These are phyloP conservation scores for Torulaspora maleeae DNA, from an alignment of 805 yeast species.

Conservation along the genomic window DNA sequence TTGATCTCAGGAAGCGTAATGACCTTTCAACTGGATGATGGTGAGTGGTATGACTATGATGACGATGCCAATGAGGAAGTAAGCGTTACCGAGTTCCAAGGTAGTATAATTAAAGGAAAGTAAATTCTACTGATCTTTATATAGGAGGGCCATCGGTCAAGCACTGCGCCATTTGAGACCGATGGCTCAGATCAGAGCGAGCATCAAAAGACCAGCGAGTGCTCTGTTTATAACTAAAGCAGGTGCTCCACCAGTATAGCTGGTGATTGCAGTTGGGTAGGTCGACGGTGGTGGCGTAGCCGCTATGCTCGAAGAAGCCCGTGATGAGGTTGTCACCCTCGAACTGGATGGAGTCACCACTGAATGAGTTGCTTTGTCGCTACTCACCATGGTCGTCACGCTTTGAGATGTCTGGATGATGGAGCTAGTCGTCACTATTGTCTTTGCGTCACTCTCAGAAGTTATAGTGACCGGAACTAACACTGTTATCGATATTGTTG, in stretches of 20 bases:
- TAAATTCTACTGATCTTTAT: slow-evolving; percentile 10
- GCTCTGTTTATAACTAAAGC: neutral
- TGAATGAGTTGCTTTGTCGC: neutral
- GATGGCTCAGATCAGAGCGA: slow-evolving; percentile 2
- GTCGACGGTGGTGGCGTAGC: neutral
- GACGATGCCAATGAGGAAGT: slow-evolving; percentile 79
- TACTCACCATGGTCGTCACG: neutral
- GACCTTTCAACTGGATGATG: slow-evolving; percentile 52
- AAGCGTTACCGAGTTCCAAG: slow-evolving; percentile 65
- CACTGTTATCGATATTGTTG: slow-evolving; percentile 5
- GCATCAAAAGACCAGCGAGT: slow-evolving; percentile 3
- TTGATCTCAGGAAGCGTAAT: slow-evolving; percentile 24
- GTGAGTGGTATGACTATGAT: slow-evolving; percentile 95
- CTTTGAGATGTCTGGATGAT: neutral
- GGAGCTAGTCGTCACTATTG: neutral
- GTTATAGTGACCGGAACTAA: slow-evolving; percentile 5
- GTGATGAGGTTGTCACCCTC: neutral
- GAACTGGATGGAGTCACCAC: neutral
- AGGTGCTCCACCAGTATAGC: slow-evolving; percentile 2
- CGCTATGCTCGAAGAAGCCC: slow-evolving; percentile 3
- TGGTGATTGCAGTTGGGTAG: neutral
- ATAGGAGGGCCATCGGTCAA: neutral
- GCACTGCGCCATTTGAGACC: neutral
- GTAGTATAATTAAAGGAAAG: slow-evolving; percentile 49
- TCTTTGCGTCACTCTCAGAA: neutral